Conservation (phyloP, 2,329 filamentous ascomycete genomes). For the Pseudocercospora vitis region DNA sequence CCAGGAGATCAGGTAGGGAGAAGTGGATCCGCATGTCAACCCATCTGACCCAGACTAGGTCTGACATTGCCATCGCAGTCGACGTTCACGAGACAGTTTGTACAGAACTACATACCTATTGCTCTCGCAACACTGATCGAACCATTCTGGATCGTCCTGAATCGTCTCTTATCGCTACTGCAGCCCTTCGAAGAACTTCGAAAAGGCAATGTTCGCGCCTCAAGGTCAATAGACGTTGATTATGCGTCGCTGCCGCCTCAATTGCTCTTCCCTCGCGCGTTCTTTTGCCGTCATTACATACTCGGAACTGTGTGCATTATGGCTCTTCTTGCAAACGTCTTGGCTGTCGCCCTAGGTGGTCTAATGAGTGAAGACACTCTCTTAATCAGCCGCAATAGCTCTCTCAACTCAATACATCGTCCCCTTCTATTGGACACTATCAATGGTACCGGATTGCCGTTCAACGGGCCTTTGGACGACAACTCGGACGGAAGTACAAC, state of each 20-base stretch:
- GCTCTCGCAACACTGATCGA: slow-evolving; percentile 57
- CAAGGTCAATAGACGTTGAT: slow-evolving; percentile 43
- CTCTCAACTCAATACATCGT: background rate
- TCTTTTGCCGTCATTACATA: slow-evolving; percentile 48
- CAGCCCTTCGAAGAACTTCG: slow-evolving; percentile 56
- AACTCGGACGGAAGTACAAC: slow-evolving; percentile 34
- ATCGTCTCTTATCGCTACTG: slow-evolving; percentile 54
- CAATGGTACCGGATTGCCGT: slow-evolving; percentile 32
- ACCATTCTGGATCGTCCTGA: slow-evolving; percentile 58
- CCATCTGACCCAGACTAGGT: slow-evolving; percentile 31
- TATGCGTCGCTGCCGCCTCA: slow-evolving; percentile 60
- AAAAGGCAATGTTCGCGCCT: slow-evolving; percentile 39
- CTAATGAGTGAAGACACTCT: slow-evolving; percentile 48
- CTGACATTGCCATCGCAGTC: slow-evolving; percentile 40
- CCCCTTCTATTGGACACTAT: slow-evolving; percentile 2
- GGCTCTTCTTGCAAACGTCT: slow-evolving; percentile 53
- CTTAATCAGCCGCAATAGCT: slow-evolving; percentile 9
- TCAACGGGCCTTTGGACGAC: slow-evolving; percentile 25
- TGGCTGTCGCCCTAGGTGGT: slow-evolving; percentile 54
- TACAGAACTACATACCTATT: slow-evolving; percentile 56
- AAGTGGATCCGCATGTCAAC: too few relatives aligned
- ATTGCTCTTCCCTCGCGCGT: slow-evolving; percentile 49
- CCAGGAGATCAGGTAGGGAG: slow-evolving; percentile 7
- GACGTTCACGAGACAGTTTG: slow-evolving; percentile 42
- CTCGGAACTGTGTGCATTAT: slow-evolving; percentile 51